These are phyloP conservation scores for Malus hybrid DNA, from an alignment of 331 rosid species.

Conservation along the genomic window DNA sequence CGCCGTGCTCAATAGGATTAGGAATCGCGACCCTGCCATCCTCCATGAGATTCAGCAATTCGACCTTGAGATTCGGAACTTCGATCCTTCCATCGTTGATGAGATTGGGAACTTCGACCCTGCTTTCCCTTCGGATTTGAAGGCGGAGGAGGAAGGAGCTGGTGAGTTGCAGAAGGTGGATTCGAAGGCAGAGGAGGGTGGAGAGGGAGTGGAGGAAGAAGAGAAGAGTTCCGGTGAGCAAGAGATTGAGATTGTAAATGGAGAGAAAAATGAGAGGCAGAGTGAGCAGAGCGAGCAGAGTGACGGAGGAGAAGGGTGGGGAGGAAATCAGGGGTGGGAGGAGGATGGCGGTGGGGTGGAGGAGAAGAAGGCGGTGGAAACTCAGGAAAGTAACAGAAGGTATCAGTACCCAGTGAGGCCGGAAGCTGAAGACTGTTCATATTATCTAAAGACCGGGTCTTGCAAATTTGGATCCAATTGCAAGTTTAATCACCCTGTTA, in stretches of 20 bases:
- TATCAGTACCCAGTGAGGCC: conserved; percentile 71
- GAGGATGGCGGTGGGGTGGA: conserved; percentile 19
- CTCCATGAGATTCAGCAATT: conserved; percentile 8
- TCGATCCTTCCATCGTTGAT: neutral
- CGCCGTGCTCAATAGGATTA: neutral
- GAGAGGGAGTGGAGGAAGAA: conserved; percentile 8
- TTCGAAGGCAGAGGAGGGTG: conserved; percentile 9
- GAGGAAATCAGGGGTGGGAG: conserved; percentile 28
- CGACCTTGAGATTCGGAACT: neutral
- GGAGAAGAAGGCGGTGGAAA: conserved; percentile 26
- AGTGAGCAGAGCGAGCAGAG: conserved; percentile 8
- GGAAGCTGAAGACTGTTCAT: conserved; percentile 87
- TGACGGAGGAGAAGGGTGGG: conserved; percentile 8
- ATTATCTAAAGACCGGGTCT: conserved; percentile 70
- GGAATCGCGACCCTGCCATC: conserved; percentile 12
- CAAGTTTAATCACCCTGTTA: conserved; percentile 83
- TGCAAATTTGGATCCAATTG: conserved; percentile 85
- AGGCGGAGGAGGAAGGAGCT: too few relatives aligned
- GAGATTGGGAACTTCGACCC: neutral
- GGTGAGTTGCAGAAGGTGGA: neutral
- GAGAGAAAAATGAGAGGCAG: conserved; percentile 1
- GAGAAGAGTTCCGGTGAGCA: conserved; percentile 1
- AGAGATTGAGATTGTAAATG: conserved; percentile 7
- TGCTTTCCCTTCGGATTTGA: too few relatives aligned
- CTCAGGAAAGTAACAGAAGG: conserved; percentile 15